Evolutionary conservation across 2,329 filamentous ascomycete genomes (phyloP), one percentile per base, ranked within the genome.

Genomic region (Paraphaeosphaeria sporulosa): DNA sequence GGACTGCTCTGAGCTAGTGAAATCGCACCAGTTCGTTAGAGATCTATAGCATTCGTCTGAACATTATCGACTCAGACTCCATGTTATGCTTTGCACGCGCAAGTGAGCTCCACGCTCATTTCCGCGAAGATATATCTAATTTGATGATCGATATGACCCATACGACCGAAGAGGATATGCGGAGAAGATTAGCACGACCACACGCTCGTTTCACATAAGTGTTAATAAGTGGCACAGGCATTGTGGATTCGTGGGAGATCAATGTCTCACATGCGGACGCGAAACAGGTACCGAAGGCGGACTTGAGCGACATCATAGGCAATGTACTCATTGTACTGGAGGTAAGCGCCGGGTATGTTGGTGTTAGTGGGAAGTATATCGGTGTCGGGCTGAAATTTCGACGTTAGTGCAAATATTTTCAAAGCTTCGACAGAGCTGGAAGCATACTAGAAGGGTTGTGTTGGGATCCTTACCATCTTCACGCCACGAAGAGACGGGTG

Each of bases 301-400:
- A 93, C 84, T 73, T 93, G 90, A 0, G 87, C 82, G 3, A 90
- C 80, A 64, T 92, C 85, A 69, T 93, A 93, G 54, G 83, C 84
- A 62, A 92, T 91, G 74, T 88, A 92, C 79, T 93, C 90, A 71
- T 93, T 92, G 79, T 92, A 92, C 52, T 79, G 74, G 23, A 93
- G 80, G 30, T 73, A 77, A 0, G 86, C 82, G 12, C 76, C 69
- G 0, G 64, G 34, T 0, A 86, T 73, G 0, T 81, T 76, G 0
- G 86, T 89, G 1, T 75, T 56, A 0, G 83, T 83, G 0, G 86
- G 85, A 8, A 64, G 71, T 2, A 79, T 72, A 2, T 62, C 60
- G 9, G 72, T 66, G 51, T 75, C 71, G 13, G 72, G 72, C 71
- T 74, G 43, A 17, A 40, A 6, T 32, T 32, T 8, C 6, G 15